Conservation (phyloP, 805 yeast species). For the Candida alai region DNA sequence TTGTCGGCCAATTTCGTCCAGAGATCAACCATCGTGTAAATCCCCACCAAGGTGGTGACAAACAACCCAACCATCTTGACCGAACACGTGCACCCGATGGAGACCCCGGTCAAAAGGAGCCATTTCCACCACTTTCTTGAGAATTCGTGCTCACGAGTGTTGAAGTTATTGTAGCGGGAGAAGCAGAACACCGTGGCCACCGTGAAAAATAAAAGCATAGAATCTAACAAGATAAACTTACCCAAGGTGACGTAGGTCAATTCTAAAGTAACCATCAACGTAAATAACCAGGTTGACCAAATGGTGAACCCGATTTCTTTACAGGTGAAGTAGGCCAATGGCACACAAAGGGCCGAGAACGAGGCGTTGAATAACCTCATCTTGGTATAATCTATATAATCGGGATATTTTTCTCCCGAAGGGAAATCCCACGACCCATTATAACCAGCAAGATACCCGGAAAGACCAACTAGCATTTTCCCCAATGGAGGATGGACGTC, state of each 20-base stretch:
- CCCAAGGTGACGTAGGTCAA: constrained; percentile 66
- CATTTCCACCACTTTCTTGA: constrained; percentile 90
- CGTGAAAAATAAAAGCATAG: constrained; percentile 73
- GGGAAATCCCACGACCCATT: constrained; percentile 74
- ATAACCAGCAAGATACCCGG: constrained; percentile 80
- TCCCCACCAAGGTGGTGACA: constrained; percentile 82
- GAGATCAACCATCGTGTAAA: constrained; percentile 81
- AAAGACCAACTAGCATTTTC: constrained; percentile 72
- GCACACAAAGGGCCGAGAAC: constrained; percentile 64
- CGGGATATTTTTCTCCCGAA: constrained; percentile 63
- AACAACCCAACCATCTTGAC: constrained; percentile 97
- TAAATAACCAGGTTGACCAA: constrained; percentile 55
- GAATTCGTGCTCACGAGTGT: constrained; percentile 44
- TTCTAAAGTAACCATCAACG: constrained; percentile 63
- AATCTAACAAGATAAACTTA: constrained; percentile 71
- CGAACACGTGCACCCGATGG: constrained; percentile 86
- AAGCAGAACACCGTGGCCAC: constrained; percentile 74
- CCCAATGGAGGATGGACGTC: constrained; percentile 90
- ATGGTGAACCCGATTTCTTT: constrained; percentile 51
- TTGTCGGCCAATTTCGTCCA: constrained; percentile 81
- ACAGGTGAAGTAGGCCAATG: constrained; percentile 68
- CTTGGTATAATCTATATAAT: constrained; percentile 50
- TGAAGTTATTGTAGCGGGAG: constrained; percentile 64
- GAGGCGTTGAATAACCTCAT: constrained; percentile 73
- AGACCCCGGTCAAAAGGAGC: constrained; percentile 78